These are phyloP conservation scores for Exophiala mesophila DNA, from an alignment of 2,329 filamentous ascomycete genomes.

Conservation along the genomic window DNA sequence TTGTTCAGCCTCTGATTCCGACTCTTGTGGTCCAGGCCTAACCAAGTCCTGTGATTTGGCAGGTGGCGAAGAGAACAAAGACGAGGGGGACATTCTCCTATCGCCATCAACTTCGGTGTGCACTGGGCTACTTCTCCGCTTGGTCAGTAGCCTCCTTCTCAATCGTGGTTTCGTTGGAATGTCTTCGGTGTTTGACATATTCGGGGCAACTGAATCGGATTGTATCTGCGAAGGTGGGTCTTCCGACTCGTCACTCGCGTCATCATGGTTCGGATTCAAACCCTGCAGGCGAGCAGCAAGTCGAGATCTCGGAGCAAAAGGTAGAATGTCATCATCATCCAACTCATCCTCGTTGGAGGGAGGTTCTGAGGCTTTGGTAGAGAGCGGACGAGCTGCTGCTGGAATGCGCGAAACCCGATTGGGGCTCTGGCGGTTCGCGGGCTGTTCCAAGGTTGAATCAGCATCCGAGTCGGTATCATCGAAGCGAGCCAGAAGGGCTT, in stretches of 20 bases:
- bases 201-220: not conserved
- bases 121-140: conserved; percentile 32
- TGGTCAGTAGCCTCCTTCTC: conserved; percentile 31
- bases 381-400: not conserved
- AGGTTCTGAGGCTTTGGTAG: conserved; percentile 11
- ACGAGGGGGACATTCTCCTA: conserved; percentile 31
- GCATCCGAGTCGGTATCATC: conserved; percentile 43
- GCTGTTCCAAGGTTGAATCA: conserved; percentile 8
- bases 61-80: conserved; percentile 40
- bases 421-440: conserved; percentile 21
- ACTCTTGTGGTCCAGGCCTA: conserved; percentile 22
- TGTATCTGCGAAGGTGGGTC: not conserved
- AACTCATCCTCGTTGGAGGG: conserved; percentile 27
- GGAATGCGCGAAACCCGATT: not conserved
- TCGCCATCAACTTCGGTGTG: conserved; percentile 3
- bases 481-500: conserved; percentile 47
- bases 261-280: not conserved
- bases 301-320: conserved; percentile 55
- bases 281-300: conserved; percentile 61
- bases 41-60: conserved; percentile 7
- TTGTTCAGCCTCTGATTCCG: conserved; percentile 25
- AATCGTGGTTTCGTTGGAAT: conserved; percentile 31
- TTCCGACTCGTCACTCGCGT: conserved; percentile 1
- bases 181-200: conserved; percentile 20
- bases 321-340: conserved; percentile 43